phyloP scores from a whole-genome alignment of 805 yeast species.

The Candida pseudofarinosa region DNA sequence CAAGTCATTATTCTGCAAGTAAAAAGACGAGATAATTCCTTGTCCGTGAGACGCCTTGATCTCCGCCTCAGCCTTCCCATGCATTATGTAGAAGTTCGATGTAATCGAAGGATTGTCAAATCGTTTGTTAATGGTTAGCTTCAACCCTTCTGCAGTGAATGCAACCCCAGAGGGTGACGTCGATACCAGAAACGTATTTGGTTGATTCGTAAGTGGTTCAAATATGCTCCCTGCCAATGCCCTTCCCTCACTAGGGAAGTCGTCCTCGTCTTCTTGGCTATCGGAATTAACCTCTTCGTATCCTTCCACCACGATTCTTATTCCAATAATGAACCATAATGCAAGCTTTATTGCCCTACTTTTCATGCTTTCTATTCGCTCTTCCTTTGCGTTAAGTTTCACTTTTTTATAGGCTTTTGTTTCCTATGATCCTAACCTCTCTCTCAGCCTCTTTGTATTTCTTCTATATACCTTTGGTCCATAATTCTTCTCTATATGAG shows the following conservation, averaged over 20 bases:
- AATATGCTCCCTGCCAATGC: conserved; percentile 18
- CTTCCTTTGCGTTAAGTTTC: not conserved
- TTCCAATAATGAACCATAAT: not conserved
- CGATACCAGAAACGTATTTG: conserved; percentile 5
- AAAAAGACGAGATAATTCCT: conserved; percentile 37
- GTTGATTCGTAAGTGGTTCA: conserved; percentile 13
- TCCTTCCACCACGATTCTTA: not conserved
- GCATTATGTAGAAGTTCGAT: conserved; percentile 27
- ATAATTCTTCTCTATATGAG: not conserved
- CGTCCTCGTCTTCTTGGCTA: conserved; percentile 21
- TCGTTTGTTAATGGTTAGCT: conserved; percentile 14
- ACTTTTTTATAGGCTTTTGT: too few species aligned
- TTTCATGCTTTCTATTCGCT: not conserved
- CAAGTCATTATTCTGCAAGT: conserved; percentile 39
- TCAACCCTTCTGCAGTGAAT: conserved; percentile 6
- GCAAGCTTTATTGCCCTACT: not conserved
- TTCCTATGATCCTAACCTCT: too few species aligned
- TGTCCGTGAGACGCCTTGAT: conserved; percentile 27
- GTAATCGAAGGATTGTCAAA: conserved; percentile 31
- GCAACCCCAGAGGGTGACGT: conserved; percentile 8
- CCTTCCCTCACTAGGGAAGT: conserved; percentile 22
- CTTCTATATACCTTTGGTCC: too few species aligned
- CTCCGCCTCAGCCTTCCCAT: conserved; percentile 37
- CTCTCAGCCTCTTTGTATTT: too few species aligned
- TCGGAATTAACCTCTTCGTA: conserved; percentile 11